These are phyloP conservation scores for Hirsutella rhossiliensis DNA, from an alignment of 2,329 filamentous ascomycete genomes.

Conservation along the genomic window DNA sequence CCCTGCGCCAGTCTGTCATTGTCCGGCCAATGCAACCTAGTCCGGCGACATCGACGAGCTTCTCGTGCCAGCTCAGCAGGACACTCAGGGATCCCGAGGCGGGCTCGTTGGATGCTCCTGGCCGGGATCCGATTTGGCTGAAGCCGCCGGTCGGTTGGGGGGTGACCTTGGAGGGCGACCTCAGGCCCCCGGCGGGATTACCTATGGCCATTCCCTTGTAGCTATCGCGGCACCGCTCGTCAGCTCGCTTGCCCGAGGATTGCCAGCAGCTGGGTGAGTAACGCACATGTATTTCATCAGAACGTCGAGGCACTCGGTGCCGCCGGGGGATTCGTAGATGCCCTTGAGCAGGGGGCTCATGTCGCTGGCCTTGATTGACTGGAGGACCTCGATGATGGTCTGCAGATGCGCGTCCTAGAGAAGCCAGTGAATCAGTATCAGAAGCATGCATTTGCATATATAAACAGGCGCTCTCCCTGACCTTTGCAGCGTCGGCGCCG, in stretches of 20 bases:
- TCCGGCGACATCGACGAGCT: slow-evolving; percentile 88
- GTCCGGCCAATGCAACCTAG: slow-evolving; percentile 83
- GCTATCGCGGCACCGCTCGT: slow-evolving; percentile 31
- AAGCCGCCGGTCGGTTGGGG: slow-evolving; percentile 75
- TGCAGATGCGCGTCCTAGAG: slow-evolving; percentile 73
- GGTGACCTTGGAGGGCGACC: slow-evolving; percentile 35
- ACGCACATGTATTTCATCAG: slow-evolving; percentile 95
- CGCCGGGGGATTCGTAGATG: slow-evolving; percentile 67
- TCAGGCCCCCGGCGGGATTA: slow-evolving; percentile 27
- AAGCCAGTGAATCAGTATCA: neutral
- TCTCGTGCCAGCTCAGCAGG: slow-evolving; percentile 95
- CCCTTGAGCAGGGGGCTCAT: slow-evolving; percentile 81
- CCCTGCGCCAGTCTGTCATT: slow-evolving; percentile 93
- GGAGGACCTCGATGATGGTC: slow-evolving; percentile 83
- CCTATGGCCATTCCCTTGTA: slow-evolving; percentile 77
- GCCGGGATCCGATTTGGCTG: slow-evolving; percentile 57
- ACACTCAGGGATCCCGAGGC: slow-evolving; percentile 91
- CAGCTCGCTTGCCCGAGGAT: neutral
- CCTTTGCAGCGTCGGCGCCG: slow-evolving; percentile 45
- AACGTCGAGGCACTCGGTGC: slow-evolving; percentile 77
- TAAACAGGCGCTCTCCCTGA: too few species aligned
- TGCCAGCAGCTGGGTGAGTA: neutral
- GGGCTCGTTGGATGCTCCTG: slow-evolving; percentile 46
- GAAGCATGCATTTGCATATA: too few species aligned
- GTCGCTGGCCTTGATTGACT: slow-evolving; percentile 91